Conservation (phyloP, 2,329 filamentous ascomycete species). For the Spiromastix sp. region DNA sequence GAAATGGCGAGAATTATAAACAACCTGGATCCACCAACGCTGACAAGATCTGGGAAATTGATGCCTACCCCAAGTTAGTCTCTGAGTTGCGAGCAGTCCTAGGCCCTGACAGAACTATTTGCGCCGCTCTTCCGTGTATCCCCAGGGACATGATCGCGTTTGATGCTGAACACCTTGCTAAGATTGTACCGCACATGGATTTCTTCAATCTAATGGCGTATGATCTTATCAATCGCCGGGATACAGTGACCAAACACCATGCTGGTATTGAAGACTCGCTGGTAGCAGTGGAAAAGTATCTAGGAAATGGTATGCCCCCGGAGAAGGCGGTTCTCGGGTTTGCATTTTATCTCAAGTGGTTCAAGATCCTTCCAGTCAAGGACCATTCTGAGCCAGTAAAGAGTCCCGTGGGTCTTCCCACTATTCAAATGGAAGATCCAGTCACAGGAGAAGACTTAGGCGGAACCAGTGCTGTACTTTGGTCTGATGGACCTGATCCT, state of each 20-base stretch:
- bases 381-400: constrained; percentile 27
- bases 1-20: constrained; percentile 57
- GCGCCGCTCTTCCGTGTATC: constrained; percentile 53
- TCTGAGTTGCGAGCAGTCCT: constrained; percentile 44
- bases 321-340: constrained; percentile 55
- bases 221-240: constrained; percentile 61
- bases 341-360: constrained; percentile 61
- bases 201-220: constrained; percentile 51
- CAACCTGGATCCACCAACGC: constrained; percentile 45
- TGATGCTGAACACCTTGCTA: constrained; percentile 39
- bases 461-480: constrained; percentile 19
- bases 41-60: constrained; percentile 45
- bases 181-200: constrained; percentile 40
- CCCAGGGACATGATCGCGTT: constrained; percentile 55
- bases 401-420: constrained; percentile 48
- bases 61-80: constrained; percentile 48
- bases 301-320: constrained; percentile 45
- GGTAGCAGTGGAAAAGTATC: constrained; percentile 48
- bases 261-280: constrained; percentile 48
- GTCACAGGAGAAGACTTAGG: constrained; percentile 23
- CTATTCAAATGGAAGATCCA: constrained; percentile 49
- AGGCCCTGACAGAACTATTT: constrained; percentile 45
- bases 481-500: constrained; percentile 28
- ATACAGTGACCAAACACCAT: constrained; percentile 55
- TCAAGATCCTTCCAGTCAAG: constrained; percentile 40